Base-by-base conservation (phyloP, 306 rosid species). In the Glycyrrhiza uralensis region DNA sequence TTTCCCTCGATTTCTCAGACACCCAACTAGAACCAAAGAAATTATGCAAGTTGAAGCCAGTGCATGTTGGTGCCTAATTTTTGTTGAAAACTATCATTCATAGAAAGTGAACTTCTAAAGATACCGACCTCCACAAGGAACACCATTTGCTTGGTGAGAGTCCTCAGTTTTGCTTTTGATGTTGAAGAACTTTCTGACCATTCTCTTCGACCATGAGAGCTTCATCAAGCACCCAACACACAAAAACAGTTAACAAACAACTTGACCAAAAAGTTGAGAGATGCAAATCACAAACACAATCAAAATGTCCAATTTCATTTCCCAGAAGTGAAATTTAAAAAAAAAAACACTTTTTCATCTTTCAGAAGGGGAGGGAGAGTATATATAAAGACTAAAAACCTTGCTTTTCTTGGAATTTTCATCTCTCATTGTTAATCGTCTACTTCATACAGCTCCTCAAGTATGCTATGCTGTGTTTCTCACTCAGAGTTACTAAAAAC, bases 201-300 rank as follows among this genome's bases (percentile, higher is more conserved):
- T 91, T 88, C 91, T 91, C 93, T 89, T 95, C 35, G 99, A 88
- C 99, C 99, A 95, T 33, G 97, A 89, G 87, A 95, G 93, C 99
- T 95, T 80, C 87, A 82, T 51, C 80, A 79, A 85, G 63, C 68
- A 28, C 56, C 62, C 79, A 82, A 72, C 24, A 67, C 52, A 75
- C 2, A 36, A 38, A 38, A 80, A 81, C 67, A 87, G 77, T 75
- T 11, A 68, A 59, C 56, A 71, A 68, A 59, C 56, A 71, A 29
- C 50, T 57, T 47, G 77, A n/a, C 51, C 58, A 13, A 58, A 69
- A 58, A 52, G n/a, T 71, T 38, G 64, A 72, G 78, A 77, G 15
- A 47, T 17, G 49, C 15, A 8, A 39, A 18, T 19, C 23, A 66
- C n/a, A 45, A n/a, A 14, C 62, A 47, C 8, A 75, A 60, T 56